phyloP scores from a whole-genome alignment of 164 flowering plant genomes.

The Vitis rotundifolia region DNA sequence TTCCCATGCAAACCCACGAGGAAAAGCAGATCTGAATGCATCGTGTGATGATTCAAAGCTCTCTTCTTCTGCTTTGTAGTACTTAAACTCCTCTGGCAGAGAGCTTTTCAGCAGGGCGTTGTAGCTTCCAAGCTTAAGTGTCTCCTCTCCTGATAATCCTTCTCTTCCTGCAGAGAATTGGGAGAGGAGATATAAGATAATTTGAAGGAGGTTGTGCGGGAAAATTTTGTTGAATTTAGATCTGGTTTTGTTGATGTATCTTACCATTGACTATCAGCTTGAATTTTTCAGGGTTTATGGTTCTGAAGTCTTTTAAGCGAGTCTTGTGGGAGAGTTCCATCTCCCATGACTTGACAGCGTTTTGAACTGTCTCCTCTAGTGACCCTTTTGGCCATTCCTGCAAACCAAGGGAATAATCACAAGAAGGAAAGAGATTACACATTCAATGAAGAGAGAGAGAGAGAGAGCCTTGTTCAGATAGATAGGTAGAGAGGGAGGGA shows the following conservation, averaged over 20 bases:
- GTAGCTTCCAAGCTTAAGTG: conserved; percentile 74
- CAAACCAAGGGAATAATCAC: background rate
- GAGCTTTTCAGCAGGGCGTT: conserved; percentile 74
- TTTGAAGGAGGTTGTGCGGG: too few relatives aligned
- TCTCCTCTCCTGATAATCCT: conserved; percentile 72
- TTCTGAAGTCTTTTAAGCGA: conserved; percentile 65
- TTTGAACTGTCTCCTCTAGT: conserved; percentile 76
- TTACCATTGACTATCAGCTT: conserved; percentile 82
- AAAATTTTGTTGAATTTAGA: too few relatives aligned
- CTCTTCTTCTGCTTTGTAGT: conserved; percentile 80
- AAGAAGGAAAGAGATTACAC: background rate
- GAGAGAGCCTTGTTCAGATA: background rate
- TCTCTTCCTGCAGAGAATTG: conserved; percentile 56
- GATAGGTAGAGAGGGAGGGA: too few relatives aligned
- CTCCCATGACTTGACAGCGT: conserved; percentile 89
- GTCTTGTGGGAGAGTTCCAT: conserved; percentile 92
- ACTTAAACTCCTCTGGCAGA: conserved; percentile 64
- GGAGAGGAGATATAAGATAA: too few relatives aligned
- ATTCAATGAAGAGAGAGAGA: too few relatives aligned
- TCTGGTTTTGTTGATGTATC: too few relatives aligned
- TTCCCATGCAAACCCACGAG: conserved; percentile 96
- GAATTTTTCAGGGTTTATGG: conserved; percentile 79
- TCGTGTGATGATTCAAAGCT: conserved; percentile 84
- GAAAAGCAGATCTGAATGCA: conserved; percentile 57
- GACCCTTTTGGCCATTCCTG: conserved; percentile 87